Evolutionary conservation across 768 basidiomycete species (phyloP).

Genomic region (Crepidotus variabilis): DNA sequence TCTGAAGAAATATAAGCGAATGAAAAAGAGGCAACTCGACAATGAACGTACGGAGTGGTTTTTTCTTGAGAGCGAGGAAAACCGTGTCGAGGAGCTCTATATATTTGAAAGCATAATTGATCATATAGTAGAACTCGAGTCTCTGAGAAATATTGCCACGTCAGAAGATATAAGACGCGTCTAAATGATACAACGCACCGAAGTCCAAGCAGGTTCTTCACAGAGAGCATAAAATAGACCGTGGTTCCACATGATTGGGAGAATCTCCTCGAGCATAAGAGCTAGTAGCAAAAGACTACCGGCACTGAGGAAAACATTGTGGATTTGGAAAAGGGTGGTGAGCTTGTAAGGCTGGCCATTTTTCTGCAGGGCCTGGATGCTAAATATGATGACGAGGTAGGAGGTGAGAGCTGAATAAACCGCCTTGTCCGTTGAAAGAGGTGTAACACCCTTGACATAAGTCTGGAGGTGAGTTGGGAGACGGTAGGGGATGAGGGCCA

Average conservation of each 20-base stretch:
- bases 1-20: slow-evolving; percentile 39
- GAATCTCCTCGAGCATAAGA: slow-evolving; percentile 90
- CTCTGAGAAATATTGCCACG: slow-evolving; percentile 40
- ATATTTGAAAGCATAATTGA: slow-evolving; percentile 99
- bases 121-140: slow-evolving; percentile 95
- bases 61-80: slow-evolving; percentile 98
- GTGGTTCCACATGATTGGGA: slow-evolving; percentile 71
- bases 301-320: slow-evolving; percentile 84
- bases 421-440: slow-evolving; percentile 75
- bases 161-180: slow-evolving; percentile 11
- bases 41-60: slow-evolving; percentile 74
- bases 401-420: slow-evolving; percentile 67
- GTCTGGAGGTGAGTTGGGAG: slow-evolving; percentile 54
- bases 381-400: slow-evolving; percentile 89
- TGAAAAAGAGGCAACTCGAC: neutral
- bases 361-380: slow-evolving; percentile 82
- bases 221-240: slow-evolving; percentile 81
- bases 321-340: slow-evolving; percentile 79
- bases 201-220: slow-evolving; percentile 74
- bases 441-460: slow-evolving; percentile 74
- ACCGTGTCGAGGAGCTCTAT: slow-evolving; percentile 94
- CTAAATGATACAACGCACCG: slow-evolving; percentile 47
- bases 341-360: slow-evolving; percentile 69
- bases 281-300: slow-evolving; percentile 82
- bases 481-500: slow-evolving; percentile 51